Conservation (phyloP, 768 basidiomycete genomes). For the Mycena rosella region DNA sequence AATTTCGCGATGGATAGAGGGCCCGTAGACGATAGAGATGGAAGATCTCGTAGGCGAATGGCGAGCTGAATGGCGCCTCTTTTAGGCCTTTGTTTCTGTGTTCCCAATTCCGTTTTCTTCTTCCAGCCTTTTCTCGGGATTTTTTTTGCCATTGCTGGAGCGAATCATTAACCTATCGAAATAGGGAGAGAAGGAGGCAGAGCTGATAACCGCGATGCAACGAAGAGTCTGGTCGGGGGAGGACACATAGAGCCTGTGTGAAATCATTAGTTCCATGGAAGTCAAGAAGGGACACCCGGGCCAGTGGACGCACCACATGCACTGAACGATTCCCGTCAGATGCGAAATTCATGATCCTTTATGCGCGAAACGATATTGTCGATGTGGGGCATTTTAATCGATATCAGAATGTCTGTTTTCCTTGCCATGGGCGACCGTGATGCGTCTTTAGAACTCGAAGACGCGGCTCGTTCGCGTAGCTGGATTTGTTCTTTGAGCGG, state of each 20-base stretch:
- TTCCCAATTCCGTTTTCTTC: constrained; percentile 28
- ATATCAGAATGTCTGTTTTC: no score
- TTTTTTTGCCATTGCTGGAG: constrained; percentile 6
- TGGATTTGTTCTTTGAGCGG: no score
- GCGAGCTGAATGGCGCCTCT: neutral
- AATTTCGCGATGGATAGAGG: no score
- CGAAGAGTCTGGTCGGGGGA: constrained; percentile 36
- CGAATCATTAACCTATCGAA: no score
- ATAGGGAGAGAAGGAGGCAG: no score
- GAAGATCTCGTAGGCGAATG: constrained; percentile 32
- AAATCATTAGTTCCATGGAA: no score
- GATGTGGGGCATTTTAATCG: constrained; percentile 28
- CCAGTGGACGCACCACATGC: constrained; percentile 38
- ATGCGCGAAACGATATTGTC: constrained; percentile 29
- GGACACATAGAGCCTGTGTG: constrained; percentile 33
- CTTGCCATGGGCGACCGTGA: no score
- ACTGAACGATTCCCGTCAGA: constrained; percentile 30
- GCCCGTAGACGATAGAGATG: neutral
- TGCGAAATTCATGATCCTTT: constrained; percentile 40
- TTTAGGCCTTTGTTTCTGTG: constrained; percentile 17
- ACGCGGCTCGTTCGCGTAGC: no score
- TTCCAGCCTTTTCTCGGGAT: constrained; percentile 26
- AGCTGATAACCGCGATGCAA: constrained; percentile 33
- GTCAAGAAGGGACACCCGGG: no score
- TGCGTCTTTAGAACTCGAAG: no score